Evolutionary conservation across 106 monocot genomes (phyloP).

Genomic region (Cymbidium sinense): DNA sequence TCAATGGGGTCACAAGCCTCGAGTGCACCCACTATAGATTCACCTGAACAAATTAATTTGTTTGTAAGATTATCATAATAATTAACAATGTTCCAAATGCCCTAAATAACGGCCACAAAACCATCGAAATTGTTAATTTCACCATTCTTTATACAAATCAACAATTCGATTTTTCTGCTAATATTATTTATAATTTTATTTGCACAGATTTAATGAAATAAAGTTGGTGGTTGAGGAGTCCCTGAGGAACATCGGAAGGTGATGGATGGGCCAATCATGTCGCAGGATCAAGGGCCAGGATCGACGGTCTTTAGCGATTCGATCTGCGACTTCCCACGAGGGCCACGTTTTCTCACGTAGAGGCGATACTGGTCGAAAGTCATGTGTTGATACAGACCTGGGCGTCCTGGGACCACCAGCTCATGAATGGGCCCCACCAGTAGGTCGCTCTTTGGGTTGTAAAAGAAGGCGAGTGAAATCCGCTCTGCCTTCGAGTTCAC

Average conservation of each 20-base stretch:
- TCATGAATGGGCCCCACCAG: not conserved
- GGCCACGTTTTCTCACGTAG: constrained; percentile 13
- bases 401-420: not conserved
- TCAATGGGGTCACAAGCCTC: too few relatives aligned
- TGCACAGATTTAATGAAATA: too few relatives aligned
- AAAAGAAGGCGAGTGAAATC: constrained; percentile 15
- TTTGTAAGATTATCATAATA: too few relatives aligned
- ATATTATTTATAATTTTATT: too few relatives aligned
- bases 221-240: too few relatives aligned
- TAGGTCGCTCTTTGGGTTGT: constrained; percentile 22
- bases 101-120: too few relatives aligned
- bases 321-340: constrained; percentile 13
- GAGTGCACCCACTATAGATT: too few relatives aligned
- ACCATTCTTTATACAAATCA: too few relatives aligned
- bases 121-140: too few relatives aligned
- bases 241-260: not conserved
- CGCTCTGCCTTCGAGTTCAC: constrained; percentile 13
- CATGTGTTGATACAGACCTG: constrained; percentile 11
- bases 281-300: not conserved
- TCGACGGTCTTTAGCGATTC: constrained; percentile 1
- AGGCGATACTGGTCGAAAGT: constrained; percentile 16
- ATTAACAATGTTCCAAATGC: too few relatives aligned
- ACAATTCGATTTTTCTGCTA: too few relatives aligned
- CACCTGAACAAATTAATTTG: too few relatives aligned
- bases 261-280: not conserved